phyloP scores from a whole-genome alignment of 192 early-diverging fungal genomes.

The Podochytrium sp. region DNA sequence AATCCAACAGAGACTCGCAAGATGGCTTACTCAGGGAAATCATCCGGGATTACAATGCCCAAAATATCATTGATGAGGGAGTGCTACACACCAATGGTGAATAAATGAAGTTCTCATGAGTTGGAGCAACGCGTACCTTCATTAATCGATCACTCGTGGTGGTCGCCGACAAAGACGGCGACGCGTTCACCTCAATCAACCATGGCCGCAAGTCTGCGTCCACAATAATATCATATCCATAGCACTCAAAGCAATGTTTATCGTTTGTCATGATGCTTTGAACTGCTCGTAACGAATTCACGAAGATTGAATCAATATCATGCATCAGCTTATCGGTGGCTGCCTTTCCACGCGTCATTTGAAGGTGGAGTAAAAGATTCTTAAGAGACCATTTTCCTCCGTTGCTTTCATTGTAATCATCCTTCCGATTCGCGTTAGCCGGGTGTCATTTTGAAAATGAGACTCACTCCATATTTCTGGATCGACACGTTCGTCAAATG shows the following conservation, averaged over 20 bases:
- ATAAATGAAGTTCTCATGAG: background rate
- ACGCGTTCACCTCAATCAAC: constrained; percentile 67
- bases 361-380: constrained; percentile 54
- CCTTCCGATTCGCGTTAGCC: constrained; percentile 26
- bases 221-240: constrained; percentile 65
- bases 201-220: constrained; percentile 57
- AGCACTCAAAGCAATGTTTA: constrained; percentile 65
- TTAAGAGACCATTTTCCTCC: constrained; percentile 60
- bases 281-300: constrained; percentile 56
- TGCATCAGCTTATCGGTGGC: constrained; percentile 44
- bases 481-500: constrained; percentile 65
- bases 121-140: constrained; percentile 41
- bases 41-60: constrained; percentile 57
- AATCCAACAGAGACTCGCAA: background rate
- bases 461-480: constrained; percentile 59
- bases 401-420: constrained; percentile 64
- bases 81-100: constrained; percentile 40
- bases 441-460: background rate
- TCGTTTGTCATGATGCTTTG: constrained; percentile 57
- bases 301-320: constrained; percentile 59
- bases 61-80: constrained; percentile 60
- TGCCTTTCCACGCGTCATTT: constrained; percentile 46
- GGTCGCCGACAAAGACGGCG: constrained; percentile 56
- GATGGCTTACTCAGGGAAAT: constrained; percentile 55
- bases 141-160: constrained; percentile 55